phyloP scores from a whole-genome alignment of 108 stramenopile genomes.

The Cyclotella baltica region DNA sequence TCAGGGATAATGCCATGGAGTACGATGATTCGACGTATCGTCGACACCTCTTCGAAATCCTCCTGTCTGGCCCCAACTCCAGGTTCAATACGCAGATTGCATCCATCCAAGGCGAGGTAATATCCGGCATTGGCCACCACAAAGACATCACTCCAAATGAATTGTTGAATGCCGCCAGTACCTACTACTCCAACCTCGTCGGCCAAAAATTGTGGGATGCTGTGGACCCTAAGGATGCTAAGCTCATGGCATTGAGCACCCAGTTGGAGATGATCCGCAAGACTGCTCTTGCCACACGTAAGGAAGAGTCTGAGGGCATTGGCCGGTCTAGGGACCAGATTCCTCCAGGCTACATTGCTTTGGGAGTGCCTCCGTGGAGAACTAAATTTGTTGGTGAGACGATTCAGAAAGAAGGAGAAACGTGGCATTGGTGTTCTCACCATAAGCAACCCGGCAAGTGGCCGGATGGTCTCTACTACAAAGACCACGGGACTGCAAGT shows the following conservation, averaged over 20 bases:
- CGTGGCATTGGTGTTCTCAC: constrained; percentile 1
- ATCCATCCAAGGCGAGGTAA: neutral
- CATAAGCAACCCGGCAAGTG: neutral
- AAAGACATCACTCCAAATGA: neutral
- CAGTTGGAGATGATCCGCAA: neutral
- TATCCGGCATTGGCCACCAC: constrained; percentile 12
- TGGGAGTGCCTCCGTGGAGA: no score
- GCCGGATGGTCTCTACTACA: constrained; percentile 5
- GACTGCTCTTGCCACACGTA: no score
- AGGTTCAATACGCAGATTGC: constrained; percentile 4
- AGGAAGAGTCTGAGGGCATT: neutral
- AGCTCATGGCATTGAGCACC: constrained; percentile 1
- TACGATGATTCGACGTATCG: neutral
- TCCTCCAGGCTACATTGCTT: no score
- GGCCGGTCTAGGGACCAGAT: no score
- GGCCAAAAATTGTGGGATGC: neutral
- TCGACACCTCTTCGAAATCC: neutral
- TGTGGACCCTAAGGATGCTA: constrained; percentile 9
- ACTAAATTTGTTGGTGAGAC: neutral
- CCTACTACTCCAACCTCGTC: neutral
- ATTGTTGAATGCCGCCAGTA: neutral
- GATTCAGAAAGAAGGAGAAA: neutral
- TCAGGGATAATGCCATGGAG: neutral
- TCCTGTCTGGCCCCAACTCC: constrained; percentile 5
- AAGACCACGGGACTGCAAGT: neutral